Conservation (phyloP, 495 filamentous ascomycete genomes). For the Terfezia claveryi region DNA sequence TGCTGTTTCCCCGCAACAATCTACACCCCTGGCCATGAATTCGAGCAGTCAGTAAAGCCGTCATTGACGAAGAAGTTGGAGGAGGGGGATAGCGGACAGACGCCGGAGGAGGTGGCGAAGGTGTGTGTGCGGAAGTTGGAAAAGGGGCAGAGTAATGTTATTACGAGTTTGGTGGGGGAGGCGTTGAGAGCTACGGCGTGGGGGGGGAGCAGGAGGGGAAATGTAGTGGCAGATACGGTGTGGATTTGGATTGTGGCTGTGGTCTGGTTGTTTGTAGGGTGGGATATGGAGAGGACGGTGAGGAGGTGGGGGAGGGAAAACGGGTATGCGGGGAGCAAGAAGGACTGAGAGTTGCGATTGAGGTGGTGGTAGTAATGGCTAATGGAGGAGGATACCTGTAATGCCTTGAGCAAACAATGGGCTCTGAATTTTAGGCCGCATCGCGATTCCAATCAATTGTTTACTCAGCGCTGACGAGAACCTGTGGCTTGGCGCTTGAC, state of each 20-base stretch:
- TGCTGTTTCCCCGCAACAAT: slow-evolving; percentile 75
- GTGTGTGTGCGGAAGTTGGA: slow-evolving; percentile 54
- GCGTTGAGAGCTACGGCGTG: slow-evolving; percentile 40
- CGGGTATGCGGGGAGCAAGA: slow-evolving; percentile 15
- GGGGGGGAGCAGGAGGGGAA: slow-evolving; percentile 37
- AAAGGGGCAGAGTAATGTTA: slow-evolving; percentile 53
- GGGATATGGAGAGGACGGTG: slow-evolving; percentile 37
- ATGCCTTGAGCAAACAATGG: too few relatives aligned
- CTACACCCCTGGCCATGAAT: slow-evolving; percentile 45
- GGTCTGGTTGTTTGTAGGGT: slow-evolving; percentile 38
- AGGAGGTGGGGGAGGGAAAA: slow-evolving; percentile 34
- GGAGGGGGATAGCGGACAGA: slow-evolving; percentile 56
- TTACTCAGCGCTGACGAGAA: too few relatives aligned
- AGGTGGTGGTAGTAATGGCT: too few relatives aligned
- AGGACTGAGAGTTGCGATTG: too few relatives aligned
- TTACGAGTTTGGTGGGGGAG: slow-evolving; percentile 43
- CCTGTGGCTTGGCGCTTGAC: too few relatives aligned
- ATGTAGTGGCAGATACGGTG: slow-evolving; percentile 38
- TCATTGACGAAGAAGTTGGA: slow-evolving; percentile 62
- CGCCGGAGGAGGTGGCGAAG: slow-evolving; percentile 50
- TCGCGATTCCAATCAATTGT: too few relatives aligned
- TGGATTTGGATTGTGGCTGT: slow-evolving; percentile 33
- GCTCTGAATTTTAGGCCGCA: too few relatives aligned
- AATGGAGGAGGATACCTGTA: too few relatives aligned
- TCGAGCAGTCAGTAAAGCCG: slow-evolving; percentile 65